Conservation (phyloP, 2,329 filamentous ascomycete species). For the Diaporthe aspalathi region DNA sequence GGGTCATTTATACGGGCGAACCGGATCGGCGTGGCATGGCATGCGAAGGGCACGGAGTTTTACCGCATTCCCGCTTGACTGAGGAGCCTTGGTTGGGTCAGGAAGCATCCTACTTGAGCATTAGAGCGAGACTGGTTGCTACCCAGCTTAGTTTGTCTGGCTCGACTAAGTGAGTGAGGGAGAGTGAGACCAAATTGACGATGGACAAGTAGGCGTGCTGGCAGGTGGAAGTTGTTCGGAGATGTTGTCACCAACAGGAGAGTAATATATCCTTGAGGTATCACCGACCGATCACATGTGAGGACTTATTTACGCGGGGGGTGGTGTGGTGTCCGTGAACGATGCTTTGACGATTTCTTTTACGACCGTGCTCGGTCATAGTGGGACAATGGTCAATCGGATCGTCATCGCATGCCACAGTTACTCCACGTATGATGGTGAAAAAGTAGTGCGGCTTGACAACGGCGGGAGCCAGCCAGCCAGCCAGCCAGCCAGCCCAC, state of each 20-base stretch:
- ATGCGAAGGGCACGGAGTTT: constrained; percentile 32
- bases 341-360: background rate
- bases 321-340: too few species aligned
- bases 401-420: background rate
- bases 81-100: constrained; percentile 8
- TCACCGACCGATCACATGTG: background rate
- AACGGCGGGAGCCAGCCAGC: background rate
- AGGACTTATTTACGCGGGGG: too few species aligned
- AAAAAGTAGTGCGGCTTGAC: constrained; percentile 5
- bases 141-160: background rate
- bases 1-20: constrained; percentile 39
- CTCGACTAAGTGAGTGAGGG: background rate
- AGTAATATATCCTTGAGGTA: constrained; percentile 28
- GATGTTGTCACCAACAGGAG: constrained; percentile 23
- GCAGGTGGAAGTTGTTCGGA: constrained; percentile 3
- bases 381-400: background rate
- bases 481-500: constrained; percentile 4
- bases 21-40: constrained; percentile 34
- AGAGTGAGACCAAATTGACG: constrained; percentile 17
- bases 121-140: constrained; percentile 16
- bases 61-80: constrained; percentile 27
- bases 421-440: background rate
- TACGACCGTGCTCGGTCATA: background rate
- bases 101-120: constrained; percentile 13
- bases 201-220: background rate